A percentile compares a stretch with the other conserved stretches of the same genome.
These are phyloP conservation scores for Escovopsis sp. DNA, from an alignment of 2,329 filamentous ascomycete genomes.

Conservation along the genomic window DNA sequence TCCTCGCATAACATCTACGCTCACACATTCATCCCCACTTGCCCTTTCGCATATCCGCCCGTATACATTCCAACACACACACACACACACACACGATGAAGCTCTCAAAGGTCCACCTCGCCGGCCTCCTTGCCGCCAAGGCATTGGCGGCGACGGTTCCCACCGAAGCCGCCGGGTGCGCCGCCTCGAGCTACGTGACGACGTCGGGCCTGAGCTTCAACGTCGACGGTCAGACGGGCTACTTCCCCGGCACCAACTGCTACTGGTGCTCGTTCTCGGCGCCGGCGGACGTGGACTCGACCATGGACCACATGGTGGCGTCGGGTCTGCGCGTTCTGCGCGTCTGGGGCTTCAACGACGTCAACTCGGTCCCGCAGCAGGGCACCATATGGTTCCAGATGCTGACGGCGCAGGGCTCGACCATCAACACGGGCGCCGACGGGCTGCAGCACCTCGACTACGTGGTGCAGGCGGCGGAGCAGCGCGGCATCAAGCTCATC, in stretches of 20 bases:
- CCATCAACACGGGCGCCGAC: conserved; percentile 46
- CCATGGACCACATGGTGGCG: conserved; percentile 30
- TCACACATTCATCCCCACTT: no score
- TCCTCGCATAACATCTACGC: no score
- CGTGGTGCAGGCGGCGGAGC: conserved; percentile 44
- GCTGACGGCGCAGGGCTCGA: conserved; percentile 31
- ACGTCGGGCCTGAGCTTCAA: conserved; percentile 20
- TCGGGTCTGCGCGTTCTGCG: conserved; percentile 42
- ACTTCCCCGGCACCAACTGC: conserved; percentile 40
- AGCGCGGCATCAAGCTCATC: conserved; percentile 46
- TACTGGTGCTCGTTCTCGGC: conserved; percentile 43
- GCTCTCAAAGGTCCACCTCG: no score
- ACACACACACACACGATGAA: no score
- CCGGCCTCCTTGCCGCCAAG: no score
- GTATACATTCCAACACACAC: no score
- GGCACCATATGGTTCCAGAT: conserved; percentile 34
- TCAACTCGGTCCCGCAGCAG: conserved; percentile 21
- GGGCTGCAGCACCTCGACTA: conserved; percentile 48
- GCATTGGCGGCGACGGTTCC: no score
- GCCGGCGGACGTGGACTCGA: conserved; percentile 40
- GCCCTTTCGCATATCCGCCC: no score
- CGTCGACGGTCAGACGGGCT: conserved; percentile 30
- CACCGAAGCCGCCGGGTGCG: no score
- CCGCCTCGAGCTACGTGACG: conserved; percentile 8
- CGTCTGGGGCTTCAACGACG: conserved; percentile 49